These are phyloP conservation scores for Kwoniella botswanensis DNA, from an alignment of 768 basidiomycete genomes.

Conservation along the genomic window DNA sequence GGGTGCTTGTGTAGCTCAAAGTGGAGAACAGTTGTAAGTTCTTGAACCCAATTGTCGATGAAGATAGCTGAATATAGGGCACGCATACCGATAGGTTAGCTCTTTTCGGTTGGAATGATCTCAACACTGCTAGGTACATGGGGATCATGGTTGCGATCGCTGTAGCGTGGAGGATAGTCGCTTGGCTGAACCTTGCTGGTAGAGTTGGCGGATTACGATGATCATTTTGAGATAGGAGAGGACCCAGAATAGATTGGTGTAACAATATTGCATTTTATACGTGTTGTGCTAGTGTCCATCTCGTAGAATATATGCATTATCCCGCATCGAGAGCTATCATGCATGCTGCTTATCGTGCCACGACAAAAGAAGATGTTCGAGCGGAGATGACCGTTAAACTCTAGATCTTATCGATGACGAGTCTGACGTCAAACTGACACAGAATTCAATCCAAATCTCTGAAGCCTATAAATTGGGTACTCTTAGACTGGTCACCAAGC, in stretches of 20 bases:
- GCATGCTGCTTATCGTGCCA: background rate
- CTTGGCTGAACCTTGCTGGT: constrained; percentile 39
- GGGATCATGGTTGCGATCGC: constrained; percentile 48
- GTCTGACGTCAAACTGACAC: background rate
- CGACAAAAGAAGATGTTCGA: background rate
- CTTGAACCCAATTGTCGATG: too few relatives aligned
- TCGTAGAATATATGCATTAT: too few relatives aligned
- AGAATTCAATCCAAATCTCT: background rate
- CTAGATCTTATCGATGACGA: constrained; percentile 6
- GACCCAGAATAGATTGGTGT: too few relatives aligned
- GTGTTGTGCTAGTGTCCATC: too few relatives aligned
- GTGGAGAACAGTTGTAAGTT: constrained; percentile 53
- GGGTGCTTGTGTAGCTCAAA: constrained; percentile 58
- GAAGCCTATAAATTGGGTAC: too few relatives aligned
- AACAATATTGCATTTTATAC: too few relatives aligned
- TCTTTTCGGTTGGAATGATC: constrained; percentile 52
- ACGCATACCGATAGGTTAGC: constrained; percentile 35
- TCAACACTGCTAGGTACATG: constrained; percentile 42
- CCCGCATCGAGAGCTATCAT: too few relatives aligned
- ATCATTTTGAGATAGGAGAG: background rate
- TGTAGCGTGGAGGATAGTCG: constrained; percentile 49
- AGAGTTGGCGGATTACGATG: constrained; percentile 33
- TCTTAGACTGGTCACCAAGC: too few relatives aligned
- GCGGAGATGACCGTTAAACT: background rate
- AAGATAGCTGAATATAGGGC: too few relatives aligned